Percentiles rank a stretch among this genome's conserved stretches.
phyloP scores from a whole-genome alignment of 495 filamentous ascomycete species.

The Xylaria acuta region DNA sequence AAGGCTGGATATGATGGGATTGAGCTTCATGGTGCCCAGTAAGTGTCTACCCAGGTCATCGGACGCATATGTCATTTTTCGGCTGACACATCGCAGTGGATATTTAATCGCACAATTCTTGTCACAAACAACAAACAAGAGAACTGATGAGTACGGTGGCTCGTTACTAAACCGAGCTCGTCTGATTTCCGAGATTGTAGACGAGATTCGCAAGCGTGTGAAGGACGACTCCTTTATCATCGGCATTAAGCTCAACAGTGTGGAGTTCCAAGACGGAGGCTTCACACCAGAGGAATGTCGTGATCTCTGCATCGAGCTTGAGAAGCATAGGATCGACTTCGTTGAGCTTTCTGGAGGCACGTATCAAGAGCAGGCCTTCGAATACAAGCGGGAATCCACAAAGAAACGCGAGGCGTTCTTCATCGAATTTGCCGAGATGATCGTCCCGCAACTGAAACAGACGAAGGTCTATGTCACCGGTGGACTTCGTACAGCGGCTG shows the following conservation, averaged over 20 bases:
- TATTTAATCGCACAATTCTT: slow-evolving; percentile 74
- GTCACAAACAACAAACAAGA: slow-evolving; percentile 62
- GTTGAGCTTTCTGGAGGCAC: slow-evolving; percentile 72
- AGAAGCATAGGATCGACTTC: slow-evolving; percentile 64
- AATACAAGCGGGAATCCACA: slow-evolving; percentile 59
- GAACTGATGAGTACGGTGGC: slow-evolving; percentile 69
- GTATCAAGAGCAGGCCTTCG: slow-evolving; percentile 59
- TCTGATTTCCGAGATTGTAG: slow-evolving; percentile 59
- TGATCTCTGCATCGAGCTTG: slow-evolving; percentile 60
- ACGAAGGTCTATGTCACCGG: slow-evolving; percentile 68
- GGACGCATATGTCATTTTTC: not conserved
- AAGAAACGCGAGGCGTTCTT: slow-evolving; percentile 68
- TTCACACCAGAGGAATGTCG: slow-evolving; percentile 62
- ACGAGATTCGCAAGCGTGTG: slow-evolving; percentile 54
- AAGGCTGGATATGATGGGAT: slow-evolving; percentile 67
- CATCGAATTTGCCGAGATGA: slow-evolving; percentile 67
- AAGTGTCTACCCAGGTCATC: not conserved
- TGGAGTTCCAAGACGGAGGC: slow-evolving; percentile 67
- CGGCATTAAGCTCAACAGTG: slow-evolving; percentile 71
- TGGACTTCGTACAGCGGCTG: slow-evolving; percentile 63
- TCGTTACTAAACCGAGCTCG: slow-evolving; percentile 62
- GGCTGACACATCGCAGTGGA: slow-evolving; percentile 42
- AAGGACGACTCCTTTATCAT: slow-evolving; percentile 58
- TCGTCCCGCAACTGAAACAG: slow-evolving; percentile 59
- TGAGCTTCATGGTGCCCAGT: slow-evolving; percentile 61